Evolutionary conservation across 1,284 basidiomycete genomes (phyloP).

Genomic region (Earliella scabrosa): DNA sequence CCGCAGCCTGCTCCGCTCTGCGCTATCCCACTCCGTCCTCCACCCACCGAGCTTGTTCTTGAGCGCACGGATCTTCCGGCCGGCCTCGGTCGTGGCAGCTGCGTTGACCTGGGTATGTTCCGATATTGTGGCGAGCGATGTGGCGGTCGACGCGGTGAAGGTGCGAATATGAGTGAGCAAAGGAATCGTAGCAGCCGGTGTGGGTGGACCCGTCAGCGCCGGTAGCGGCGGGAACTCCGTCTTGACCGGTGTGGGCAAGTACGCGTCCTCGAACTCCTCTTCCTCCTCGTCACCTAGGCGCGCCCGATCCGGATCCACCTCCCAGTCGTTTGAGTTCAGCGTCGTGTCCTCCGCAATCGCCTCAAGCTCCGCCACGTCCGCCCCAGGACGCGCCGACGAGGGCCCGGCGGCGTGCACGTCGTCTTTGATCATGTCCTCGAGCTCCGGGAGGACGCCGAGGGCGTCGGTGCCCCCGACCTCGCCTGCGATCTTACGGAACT

Average conservation of each 20-base stretch:
- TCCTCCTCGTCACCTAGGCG: slow-evolving; percentile 48
- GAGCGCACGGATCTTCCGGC: slow-evolving; percentile 77
- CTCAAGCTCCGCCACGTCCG: slow-evolving; percentile 35
- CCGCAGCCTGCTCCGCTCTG: slow-evolving; percentile 71
- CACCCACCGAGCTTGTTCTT: slow-evolving; percentile 82
- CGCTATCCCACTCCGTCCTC: slow-evolving; percentile 79
- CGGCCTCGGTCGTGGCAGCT: slow-evolving; percentile 80
- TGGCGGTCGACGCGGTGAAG: slow-evolving; percentile 70
- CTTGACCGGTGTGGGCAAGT: slow-evolving; percentile 50
- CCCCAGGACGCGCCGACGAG: slow-evolving; percentile 16
- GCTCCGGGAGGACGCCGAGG: slow-evolving; percentile 68
- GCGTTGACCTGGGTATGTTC: slow-evolving; percentile 86
- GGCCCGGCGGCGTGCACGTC: slow-evolving; percentile 18
- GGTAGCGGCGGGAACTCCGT: slow-evolving; percentile 54
- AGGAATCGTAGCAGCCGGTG: slow-evolving; percentile 56
- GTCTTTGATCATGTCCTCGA: slow-evolving; percentile 54
- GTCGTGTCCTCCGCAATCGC: slow-evolving; percentile 52
- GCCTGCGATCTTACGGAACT: slow-evolving; percentile 75
- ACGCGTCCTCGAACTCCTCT: slow-evolving; percentile 41
- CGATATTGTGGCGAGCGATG: slow-evolving; percentile 78
- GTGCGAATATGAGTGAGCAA: slow-evolving; percentile 73
- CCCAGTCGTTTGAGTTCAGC: slow-evolving; percentile 50
- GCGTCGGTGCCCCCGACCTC: slow-evolving; percentile 77
- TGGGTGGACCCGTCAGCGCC: slow-evolving; percentile 44
- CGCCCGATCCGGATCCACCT: slow-evolving; percentile 57